Evolutionary conservation across 1,284 basidiomycete species (phyloP), one percentile per base, ranked within the genome.

Genomic region (Hypsizygus ulmarius): DNA sequence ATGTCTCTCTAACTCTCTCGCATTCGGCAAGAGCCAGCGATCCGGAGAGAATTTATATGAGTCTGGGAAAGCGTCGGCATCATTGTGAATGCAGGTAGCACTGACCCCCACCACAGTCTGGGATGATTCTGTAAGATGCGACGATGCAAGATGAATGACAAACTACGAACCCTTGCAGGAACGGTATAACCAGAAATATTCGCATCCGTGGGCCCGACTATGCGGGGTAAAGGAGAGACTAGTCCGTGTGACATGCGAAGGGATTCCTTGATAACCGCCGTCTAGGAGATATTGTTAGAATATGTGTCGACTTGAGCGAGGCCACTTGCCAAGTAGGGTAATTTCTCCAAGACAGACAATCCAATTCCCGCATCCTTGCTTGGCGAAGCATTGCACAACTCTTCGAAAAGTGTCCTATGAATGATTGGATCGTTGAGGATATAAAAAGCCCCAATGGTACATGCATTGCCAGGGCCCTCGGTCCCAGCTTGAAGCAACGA

Each of bases 11-110:
- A 68, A 50, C 6, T 54, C 49, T 30, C 40, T 51, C 3, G 58
- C 59, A 32, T 59, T 50, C 1, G 58, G 50, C 14, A 60, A 44
- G 10, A 70, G 53, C 68, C 69, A 71, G 30, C 69, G 53, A 43
- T 68, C 65, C 2, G 74, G 74, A 11, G 53, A 56, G 51, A 76
- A 76, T 1, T 50, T 53, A 7, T 64, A 50, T 1, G 74, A 68
- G n/a, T 64, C 43, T 11, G 58, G 59, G 46, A 66, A 70, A 27
- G 67, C 18, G 27, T 45, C 47, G 8, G 55, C 30, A 46, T 66
- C 58, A 25, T 59, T 53, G 50, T 68, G 64, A 41, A 69, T 51
- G 38, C 57, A 62, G 11, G 60, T 64, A 11, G 57, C 58, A 30
- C 67, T 61, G 54, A 65, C 64, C 19, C 62, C 61, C 18, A 69